These are phyloP conservation scores for Leucoagaricus sp. DNA, from an alignment of 1,284 basidiomycete genomes.

Conservation along the genomic window DNA sequence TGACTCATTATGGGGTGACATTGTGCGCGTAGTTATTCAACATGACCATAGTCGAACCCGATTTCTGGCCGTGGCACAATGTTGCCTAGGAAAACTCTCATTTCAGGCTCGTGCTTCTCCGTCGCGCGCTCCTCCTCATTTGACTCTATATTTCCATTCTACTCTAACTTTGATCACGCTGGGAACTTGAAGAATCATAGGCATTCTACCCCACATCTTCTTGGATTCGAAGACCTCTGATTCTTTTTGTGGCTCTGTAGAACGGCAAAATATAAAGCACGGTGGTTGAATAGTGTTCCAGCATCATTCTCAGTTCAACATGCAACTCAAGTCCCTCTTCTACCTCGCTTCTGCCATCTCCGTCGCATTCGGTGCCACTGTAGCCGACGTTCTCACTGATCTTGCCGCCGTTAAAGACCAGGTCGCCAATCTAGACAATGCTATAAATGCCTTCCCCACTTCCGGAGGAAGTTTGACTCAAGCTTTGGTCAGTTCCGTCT, in stretches of 20 bases:
- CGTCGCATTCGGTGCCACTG: constrained; percentile 19
- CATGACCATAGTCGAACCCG: background rate
- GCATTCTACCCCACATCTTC: background rate
- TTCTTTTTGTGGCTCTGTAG: background rate
- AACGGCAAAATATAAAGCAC: background rate
- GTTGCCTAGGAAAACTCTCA: background rate
- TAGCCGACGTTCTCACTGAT: constrained; percentile 32
- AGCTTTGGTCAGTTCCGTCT: constrained; percentile 29
- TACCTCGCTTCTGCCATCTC: constrained; percentile 15
- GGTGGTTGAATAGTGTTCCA: background rate
- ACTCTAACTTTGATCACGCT: background rate
- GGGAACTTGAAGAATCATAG: background rate
- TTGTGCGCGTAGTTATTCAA: background rate
- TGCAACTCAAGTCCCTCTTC: constrained; percentile 21
- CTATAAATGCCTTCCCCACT: constrained; percentile 34
- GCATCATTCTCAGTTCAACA: constrained; percentile 3
- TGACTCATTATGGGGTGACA: background rate
- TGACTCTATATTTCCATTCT: background rate
- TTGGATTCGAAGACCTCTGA: background rate
- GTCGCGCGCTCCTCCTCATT: background rate
- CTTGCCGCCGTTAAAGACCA: constrained; percentile 29
- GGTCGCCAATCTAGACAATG: constrained; percentile 30
- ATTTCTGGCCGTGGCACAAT: background rate
- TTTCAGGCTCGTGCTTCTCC: background rate
- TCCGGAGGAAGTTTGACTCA: constrained; percentile 28